Conservation (phyloP, 805 yeast species). For the Wickerhamiella shivajii region DNA sequence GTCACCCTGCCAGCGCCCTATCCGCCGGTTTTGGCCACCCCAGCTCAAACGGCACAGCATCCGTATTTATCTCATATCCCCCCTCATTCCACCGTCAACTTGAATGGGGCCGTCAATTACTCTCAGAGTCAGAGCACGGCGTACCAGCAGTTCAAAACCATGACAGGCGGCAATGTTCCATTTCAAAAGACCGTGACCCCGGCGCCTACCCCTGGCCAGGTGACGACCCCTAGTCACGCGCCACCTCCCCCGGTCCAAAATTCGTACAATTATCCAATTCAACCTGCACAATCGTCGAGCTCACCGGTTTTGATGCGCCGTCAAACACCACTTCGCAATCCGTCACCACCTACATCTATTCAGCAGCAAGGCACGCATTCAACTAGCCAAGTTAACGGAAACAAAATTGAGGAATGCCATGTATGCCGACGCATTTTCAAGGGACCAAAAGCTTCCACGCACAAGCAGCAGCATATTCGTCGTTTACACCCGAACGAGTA, state of each 20-base stretch:
- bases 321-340: neutral
- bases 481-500: slow-evolving; percentile 33
- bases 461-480: slow-evolving; percentile 35
- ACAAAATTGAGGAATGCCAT: slow-evolving; percentile 28
- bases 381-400: slow-evolving; percentile 7
- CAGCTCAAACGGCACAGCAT: slow-evolving; percentile 13
- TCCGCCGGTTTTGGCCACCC: slow-evolving; percentile 6
- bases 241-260: slow-evolving; percentile 6
- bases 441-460: slow-evolving; percentile 35
- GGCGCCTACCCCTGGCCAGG: slow-evolving; percentile 6
- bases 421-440: slow-evolving; percentile 31
- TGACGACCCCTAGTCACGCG: slow-evolving; percentile 6
- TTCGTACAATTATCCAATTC: slow-evolving; percentile 7
- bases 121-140: slow-evolving; percentile 17
- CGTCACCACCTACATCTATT: neutral
- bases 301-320: neutral
- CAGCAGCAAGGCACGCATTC: slow-evolving; percentile 4
- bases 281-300: slow-evolving; percentile 1
- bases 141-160: slow-evolving; percentile 13
- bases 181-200: slow-evolving; percentile 4
- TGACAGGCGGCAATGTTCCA: slow-evolving; percentile 5
- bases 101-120: slow-evolving; percentile 15
- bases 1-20: slow-evolving; percentile 11
- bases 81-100: slow-evolving; percentile 15
- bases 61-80: slow-evolving; percentile 17